Base-by-base conservation (phyloP, 192 early-diverging fungal genomes). In the Coemansia sp. region DNA sequence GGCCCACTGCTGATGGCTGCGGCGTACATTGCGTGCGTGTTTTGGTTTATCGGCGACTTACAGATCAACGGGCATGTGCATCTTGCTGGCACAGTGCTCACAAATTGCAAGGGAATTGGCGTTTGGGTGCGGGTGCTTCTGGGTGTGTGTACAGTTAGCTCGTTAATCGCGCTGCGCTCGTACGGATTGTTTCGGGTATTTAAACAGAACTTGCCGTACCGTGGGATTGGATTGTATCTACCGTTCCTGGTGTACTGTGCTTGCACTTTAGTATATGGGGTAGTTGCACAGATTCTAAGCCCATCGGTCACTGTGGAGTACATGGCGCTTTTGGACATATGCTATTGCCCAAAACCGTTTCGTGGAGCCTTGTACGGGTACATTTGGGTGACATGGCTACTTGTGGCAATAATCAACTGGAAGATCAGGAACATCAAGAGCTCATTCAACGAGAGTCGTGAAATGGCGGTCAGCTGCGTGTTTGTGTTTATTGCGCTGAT, bases 61-160 rank as follows among this genome's bases (percentile, higher is more conserved):
- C 72, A 83, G 16, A 74, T 83, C 43, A 83, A 78, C 64, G 81
- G 81, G 1, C 72, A 75, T 31, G 66, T 83, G n/a, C 75, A 77
- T 34, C 45, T 72, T 16, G 52, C 37, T 2, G 51, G 56, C 12
- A 61, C 69, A 0, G 35, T 42, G 20, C 37, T 77, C 53, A 67
- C 63, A 1, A 71, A 69, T 28, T 83, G 81, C 55, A 56, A 59
- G 25, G 66, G 65, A 7, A 63, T 73, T 33, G 81, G 81, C 13
- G 63, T 83, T 16, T 83, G 81, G 81, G 21, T 83, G 18, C 62
- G 81, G 13, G 72, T 78, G 25, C 65, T 83, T 7, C 52, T 83
- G 3, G 81, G 81, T 9, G 75, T 83, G 34, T 79, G 77, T 31
- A 74, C 77, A 1, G 69, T 83, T 3, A 75, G 72, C 61, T 68